A percentile compares a stretch with the other conserved stretches of the same genome.
These are phyloP conservation scores for Yamagishiella unicocca DNA, from an alignment of 139 green algal genomes.

Conservation along the genomic window DNA sequence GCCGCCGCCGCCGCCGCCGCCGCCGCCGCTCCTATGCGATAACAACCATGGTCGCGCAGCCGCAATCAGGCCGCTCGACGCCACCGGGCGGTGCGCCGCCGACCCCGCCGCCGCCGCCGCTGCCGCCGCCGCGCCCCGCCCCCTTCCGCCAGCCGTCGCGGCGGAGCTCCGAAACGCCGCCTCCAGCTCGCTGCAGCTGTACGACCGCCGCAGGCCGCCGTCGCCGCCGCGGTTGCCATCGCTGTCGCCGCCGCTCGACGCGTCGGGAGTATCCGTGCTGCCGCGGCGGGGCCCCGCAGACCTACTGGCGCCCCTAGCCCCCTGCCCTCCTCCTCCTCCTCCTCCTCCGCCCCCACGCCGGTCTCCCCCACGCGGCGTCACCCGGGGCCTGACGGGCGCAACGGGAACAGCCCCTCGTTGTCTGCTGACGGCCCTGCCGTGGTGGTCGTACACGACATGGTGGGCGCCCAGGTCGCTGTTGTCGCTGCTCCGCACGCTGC, in stretches of 20 bases:
- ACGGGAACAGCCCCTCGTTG: too few species aligned
- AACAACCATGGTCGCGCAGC: too few species aligned
- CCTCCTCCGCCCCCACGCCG: too few species aligned
- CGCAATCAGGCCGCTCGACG: too few species aligned
- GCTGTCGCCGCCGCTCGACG: not conserved
- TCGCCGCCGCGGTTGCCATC: not conserved
- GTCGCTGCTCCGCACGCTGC: not conserved
- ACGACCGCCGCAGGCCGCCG: not conserved
- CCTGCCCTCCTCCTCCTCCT: too few species aligned
- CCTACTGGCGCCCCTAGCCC: too few species aligned
- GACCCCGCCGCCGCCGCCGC: not conserved
- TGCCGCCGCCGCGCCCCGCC: not conserved
- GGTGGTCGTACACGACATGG: too few species aligned
- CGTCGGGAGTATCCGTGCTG: not conserved
- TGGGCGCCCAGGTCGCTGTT: too few species aligned
- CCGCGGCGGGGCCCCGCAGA: not conserved
- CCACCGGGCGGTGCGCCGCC: not conserved
- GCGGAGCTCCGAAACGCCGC: not conserved
- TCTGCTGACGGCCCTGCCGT: too few species aligned
- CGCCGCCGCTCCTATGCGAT: not conserved
- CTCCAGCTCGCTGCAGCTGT: slow-evolving; percentile 9
- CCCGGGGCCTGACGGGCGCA: too few species aligned
- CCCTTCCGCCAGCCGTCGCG: not conserved
- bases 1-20: not conserved
- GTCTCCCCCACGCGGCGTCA: too few species aligned